Evolutionary conservation across 2,329 filamentous ascomycete species (phyloP), one percentile per base, ranked within the genome.

Genomic region (Aspergillus sp.): DNA sequence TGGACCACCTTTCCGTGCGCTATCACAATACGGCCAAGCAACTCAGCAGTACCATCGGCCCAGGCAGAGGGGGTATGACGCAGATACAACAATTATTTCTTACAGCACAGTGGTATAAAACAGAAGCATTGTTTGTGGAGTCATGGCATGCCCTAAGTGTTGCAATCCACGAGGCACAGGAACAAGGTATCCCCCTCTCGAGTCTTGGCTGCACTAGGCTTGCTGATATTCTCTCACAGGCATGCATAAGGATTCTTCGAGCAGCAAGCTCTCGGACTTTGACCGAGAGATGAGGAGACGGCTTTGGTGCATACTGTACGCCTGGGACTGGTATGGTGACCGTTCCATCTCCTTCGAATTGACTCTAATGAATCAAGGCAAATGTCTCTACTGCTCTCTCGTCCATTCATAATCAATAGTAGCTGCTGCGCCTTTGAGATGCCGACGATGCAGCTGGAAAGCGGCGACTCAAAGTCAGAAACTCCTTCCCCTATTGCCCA

Each of bases 41-140:
- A 60, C 68, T 84, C 9, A 80, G 78, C 59, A 68, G 71, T 38
- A 79, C 73, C 23, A 80, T 83, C 45, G 56, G 74, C 3, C 78
- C 80, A 1, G 80, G 81, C 0, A 76, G 77, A 54, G 80, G 80
- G 1, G 77, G 80, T 3, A 67, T 83, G 7, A 69, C 74, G 41
- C 79, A 83, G 17, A 78, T 84, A 1, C 82, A 84, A 66, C 82
- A 84, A 65, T 71, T 81, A n/a, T 83, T 84, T 57, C 64, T 83
- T 3, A 80, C 77, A 23, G 76, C 78, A 2, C 73, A 75, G 23
- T 84, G 81, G 81, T 78, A 77, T 48, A 83, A 83, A 62, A 78
- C 77, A 3, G 80, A 82, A 59, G 78, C 77, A 15, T 74, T 76
- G 22, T 83, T 82, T 66, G 76, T 81, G 1, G 80, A 83, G 31